Evolutionary conservation across 768 basidiomycete species (phyloP).

Genomic region (Suillus lakei): DNA sequence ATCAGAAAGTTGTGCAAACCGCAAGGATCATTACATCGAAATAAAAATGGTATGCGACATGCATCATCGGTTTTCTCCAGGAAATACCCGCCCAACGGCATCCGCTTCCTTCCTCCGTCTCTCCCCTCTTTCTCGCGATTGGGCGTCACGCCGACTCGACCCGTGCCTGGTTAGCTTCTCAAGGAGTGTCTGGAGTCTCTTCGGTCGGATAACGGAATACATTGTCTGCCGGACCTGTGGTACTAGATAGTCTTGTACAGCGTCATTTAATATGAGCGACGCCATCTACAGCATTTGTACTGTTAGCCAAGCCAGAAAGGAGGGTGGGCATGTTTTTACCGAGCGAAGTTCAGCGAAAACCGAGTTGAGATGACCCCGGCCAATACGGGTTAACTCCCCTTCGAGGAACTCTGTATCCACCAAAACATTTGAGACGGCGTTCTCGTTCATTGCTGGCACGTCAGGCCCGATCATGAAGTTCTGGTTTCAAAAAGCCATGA

Average conservation of each 20-base stretch:
- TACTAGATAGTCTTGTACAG: slow-evolving; percentile 80
- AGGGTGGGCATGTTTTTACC: slow-evolving; percentile 49
- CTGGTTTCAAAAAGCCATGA: slow-evolving; percentile 41
- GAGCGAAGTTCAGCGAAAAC: slow-evolving; percentile 82
- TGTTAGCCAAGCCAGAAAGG: slow-evolving; percentile 11
- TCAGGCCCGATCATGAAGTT: slow-evolving; percentile 79
- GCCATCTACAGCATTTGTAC: slow-evolving; percentile 51
- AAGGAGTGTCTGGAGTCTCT: slow-evolving; percentile 71
- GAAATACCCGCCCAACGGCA: slow-evolving; percentile 72
- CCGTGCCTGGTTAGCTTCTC: slow-evolving; percentile 82
- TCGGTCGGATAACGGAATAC: slow-evolving; percentile 69
- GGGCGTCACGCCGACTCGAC: slow-evolving; percentile 58
- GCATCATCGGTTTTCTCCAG: slow-evolving; percentile 62
- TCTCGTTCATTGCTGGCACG: slow-evolving; percentile 83
- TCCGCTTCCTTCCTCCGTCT: slow-evolving; percentile 80
- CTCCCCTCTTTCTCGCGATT: slow-evolving; percentile 69
- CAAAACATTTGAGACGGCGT: slow-evolving; percentile 83
- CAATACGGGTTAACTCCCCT: slow-evolving; percentile 79
- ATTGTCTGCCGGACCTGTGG: slow-evolving; percentile 70
- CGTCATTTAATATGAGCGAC: slow-evolving; percentile 72
- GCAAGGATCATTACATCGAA: not conserved
- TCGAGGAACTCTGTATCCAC: slow-evolving; percentile 90
- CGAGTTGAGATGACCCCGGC: slow-evolving; percentile 66
- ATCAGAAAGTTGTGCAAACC: not conserved
- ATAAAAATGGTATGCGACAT: not conserved